Evolutionary conservation across 441 rosid genomes (phyloP).

Genomic region (Macaranga tanarius): DNA sequence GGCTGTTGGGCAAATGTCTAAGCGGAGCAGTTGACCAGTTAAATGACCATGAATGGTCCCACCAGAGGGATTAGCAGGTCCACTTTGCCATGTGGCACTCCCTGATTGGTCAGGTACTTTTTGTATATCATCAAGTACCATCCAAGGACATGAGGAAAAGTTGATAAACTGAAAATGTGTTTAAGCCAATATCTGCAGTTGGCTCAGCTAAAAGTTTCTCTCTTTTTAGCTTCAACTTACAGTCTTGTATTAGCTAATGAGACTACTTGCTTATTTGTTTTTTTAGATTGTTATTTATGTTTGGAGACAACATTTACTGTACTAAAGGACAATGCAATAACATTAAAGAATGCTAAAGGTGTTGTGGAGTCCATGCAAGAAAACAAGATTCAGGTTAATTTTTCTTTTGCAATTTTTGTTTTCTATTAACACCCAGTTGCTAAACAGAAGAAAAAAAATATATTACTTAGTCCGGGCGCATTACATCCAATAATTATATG

Average conservation of each 20-base stretch:
- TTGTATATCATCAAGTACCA: no score
- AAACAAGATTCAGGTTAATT: conserved; percentile 46
- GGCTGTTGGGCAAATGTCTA: no score
- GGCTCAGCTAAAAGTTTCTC: conserved; percentile 40
- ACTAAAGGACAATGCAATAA: conserved; percentile 36
- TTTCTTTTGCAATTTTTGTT: not conserved
- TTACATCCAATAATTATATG: no score
- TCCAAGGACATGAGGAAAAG: not conserved
- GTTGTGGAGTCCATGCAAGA: conserved; percentile 42
- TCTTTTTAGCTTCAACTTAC: not conserved
- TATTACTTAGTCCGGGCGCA: no score
- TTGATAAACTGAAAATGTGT: conserved; percentile 11
- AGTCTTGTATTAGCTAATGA: not conserved
- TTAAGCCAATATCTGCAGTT: conserved; percentile 40
- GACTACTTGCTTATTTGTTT: no score
- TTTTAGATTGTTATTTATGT: conserved; percentile 25
- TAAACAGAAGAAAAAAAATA: no score
- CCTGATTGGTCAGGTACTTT: no score
- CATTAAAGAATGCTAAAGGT: conserved; percentile 47
- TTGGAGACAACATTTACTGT: conserved; percentile 50
- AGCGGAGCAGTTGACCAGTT: no score
- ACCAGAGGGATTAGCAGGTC: no score
- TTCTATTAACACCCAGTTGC: not conserved
- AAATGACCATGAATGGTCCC: no score
- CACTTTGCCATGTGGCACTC: no score